phyloP scores from a whole-genome alignment of 768 basidiomycete genomes.

The Kwoniella heveanensis region DNA sequence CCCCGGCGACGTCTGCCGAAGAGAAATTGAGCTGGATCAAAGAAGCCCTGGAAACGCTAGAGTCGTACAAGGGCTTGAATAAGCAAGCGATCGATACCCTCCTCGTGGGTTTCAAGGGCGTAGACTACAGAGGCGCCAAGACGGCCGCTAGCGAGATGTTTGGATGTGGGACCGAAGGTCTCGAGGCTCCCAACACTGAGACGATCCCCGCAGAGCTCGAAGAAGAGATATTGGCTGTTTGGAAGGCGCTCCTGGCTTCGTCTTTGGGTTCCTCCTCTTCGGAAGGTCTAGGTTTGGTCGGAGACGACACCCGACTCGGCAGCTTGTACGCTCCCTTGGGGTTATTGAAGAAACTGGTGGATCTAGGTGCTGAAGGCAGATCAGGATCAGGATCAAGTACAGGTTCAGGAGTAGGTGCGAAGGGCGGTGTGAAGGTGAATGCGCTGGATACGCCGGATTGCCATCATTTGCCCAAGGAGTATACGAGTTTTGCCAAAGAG shows the following conservation, averaged over 20 bases:
- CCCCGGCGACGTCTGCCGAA: background rate
- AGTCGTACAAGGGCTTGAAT: constrained; percentile 29
- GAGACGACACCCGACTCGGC: constrained; percentile 37
- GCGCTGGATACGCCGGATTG: constrained; percentile 55
- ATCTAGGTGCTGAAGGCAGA: background rate
- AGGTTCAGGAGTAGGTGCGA: background rate
- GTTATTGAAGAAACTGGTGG: constrained; percentile 22
- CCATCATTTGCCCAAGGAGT: constrained; percentile 50
- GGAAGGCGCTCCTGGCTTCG: constrained; percentile 21
- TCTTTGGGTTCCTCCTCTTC: background rate
- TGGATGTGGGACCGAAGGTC: constrained; percentile 39
- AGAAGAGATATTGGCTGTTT: constrained; percentile 32
- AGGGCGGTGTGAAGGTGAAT: constrained; percentile 33
- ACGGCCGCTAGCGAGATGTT: constrained; percentile 39
- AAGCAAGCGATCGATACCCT: constrained; percentile 40
- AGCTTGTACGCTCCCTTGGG: constrained; percentile 46
- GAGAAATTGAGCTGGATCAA: constrained; percentile 20
- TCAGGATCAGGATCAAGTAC: too few species aligned
- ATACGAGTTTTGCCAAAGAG: constrained; percentile 43
- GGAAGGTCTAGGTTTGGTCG: constrained; percentile 2
- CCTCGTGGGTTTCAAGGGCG: constrained; percentile 50
- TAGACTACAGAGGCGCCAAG: constrained; percentile 51
- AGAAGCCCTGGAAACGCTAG: constrained; percentile 25
- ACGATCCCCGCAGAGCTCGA: constrained; percentile 22
- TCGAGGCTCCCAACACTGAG: constrained; percentile 12